Conservation (phyloP, 441 rosid genomes). For the Adansonia rubrostipa region DNA sequence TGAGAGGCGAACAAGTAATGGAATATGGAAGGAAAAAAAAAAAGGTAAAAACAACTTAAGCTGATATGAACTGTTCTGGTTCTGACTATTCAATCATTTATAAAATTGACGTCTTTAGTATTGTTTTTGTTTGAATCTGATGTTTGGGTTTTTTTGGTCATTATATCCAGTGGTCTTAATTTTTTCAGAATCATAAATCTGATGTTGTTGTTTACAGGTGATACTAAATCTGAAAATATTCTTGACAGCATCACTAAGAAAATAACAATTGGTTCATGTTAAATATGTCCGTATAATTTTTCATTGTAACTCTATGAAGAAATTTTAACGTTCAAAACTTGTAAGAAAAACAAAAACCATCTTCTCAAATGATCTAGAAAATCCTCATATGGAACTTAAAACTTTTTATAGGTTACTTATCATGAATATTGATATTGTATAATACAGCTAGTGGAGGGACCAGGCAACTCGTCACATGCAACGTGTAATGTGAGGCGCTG, state of each 20-base stretch:
- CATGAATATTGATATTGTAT: neutral
- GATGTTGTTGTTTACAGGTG: neutral
- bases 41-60: neutral
- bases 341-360: too few relatives aligned
- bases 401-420: too few relatives aligned
- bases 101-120: neutral
- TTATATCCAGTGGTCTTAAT: neutral
- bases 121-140: neutral
- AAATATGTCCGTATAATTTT: too few relatives aligned
- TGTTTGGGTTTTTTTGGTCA: neutral
- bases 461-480: constrained; percentile 1
- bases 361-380: too few relatives aligned
- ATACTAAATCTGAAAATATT: too few relatives aligned
- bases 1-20: neutral
- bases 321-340: too few relatives aligned
- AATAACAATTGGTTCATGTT: too few relatives aligned
- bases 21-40: neutral
- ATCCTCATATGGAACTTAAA: too few relatives aligned
- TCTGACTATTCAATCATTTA: neutral
- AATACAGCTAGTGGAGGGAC: constrained; percentile 23
- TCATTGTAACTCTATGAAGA: too few relatives aligned
- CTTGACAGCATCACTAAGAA: too few relatives aligned
- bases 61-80: neutral
- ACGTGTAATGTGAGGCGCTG: constrained; percentile 24
- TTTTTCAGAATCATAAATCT: neutral